These are phyloP conservation scores for Scolecobasidium constrictum DNA, from an alignment of 2,329 filamentous ascomycete genomes.

Conservation along the genomic window DNA sequence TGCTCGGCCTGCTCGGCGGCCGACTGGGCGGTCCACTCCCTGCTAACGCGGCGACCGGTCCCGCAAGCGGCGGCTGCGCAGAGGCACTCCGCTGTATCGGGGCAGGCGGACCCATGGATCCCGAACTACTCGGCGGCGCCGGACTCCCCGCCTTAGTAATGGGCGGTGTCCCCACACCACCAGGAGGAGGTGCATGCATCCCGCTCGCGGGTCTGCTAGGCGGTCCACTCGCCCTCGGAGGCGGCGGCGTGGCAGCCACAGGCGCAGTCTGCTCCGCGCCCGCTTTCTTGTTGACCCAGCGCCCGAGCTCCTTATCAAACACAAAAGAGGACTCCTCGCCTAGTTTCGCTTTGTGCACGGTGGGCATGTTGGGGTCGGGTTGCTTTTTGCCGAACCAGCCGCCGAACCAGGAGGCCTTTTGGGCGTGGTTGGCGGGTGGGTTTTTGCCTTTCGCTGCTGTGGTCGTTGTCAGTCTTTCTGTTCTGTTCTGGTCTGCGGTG, in stretches of 20 bases:
- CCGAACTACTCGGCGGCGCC: slow-evolving; percentile 3
- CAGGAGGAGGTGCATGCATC: slow-evolving; percentile 3
- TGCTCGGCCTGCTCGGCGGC: slow-evolving; percentile 57
- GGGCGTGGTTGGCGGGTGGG: slow-evolving; percentile 38
- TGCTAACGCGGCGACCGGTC: slow-evolving; percentile 17
- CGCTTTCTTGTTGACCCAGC: slow-evolving; percentile 96
- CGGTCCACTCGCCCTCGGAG: slow-evolving; percentile 51
- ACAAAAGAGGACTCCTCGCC: slow-evolving; percentile 89
- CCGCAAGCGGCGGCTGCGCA: neutral
- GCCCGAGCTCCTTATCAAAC: slow-evolving; percentile 91
- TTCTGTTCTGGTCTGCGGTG: too few relatives aligned
- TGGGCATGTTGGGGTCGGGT: slow-evolving; percentile 49
- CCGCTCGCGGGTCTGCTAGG: slow-evolving; percentile 40
- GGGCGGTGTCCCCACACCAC: slow-evolving; percentile 4
- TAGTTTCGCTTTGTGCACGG: slow-evolving; percentile 79
- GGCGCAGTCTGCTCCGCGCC: slow-evolving; percentile 50
- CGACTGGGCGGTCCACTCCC: slow-evolving; percentile 21
- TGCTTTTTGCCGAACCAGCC: slow-evolving; percentile 73
- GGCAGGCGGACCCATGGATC: slow-evolving; percentile 14
- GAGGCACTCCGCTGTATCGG: too few relatives aligned
- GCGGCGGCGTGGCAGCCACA: slow-evolving; percentile 58
- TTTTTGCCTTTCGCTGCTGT: slow-evolving; percentile 46
- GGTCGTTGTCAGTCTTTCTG: neutral
- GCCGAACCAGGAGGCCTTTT: slow-evolving; percentile 47
- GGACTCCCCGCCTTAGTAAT: slow-evolving; percentile 13